Base-by-base conservation (phyloP, 768 basidiomycete species). In the Pilatotrama ljubarskyi region DNA sequence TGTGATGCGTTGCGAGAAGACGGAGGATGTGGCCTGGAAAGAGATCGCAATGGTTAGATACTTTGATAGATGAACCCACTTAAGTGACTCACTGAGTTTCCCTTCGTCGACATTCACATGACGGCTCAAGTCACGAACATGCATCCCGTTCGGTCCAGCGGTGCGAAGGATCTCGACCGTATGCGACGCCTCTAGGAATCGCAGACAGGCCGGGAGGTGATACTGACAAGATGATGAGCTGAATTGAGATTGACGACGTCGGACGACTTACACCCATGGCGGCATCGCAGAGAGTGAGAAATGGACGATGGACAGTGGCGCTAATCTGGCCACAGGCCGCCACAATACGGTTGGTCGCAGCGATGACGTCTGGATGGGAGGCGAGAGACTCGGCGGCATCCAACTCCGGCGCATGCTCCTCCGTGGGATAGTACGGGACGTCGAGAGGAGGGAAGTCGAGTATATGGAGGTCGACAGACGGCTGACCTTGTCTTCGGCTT, bases 1-100 rank as follows among this genome's bases (percentile, higher is more conserved):
- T 82, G 69, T 92, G 90, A 68, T 91, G 88, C 0, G 90, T 90
- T 11, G 90, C 89, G 44, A 93, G 80, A 22, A 91, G 77, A 43
- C 91, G 86, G 40, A 93, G 80, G 35, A 83, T 80, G 66, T 91
- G 91, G 4, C 84, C 90, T 91, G 29, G 10, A 14, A 14, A 5
- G 35, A 6, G 29, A 14, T 7, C 11, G 35, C 25, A 46, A 32
- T 32, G n/a, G 13, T 37, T 5, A 44, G 18, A 29, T 11, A 8
- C 17, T 3, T 24, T 22, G 22, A 14, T 32, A 20, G 40, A 10
- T 29, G 51, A 24, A 26, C 14, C 42, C 20, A 47, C 15, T 42
- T 63, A 20, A 52, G 26, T 68, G 15, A 52, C 74, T 38, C 40
- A 85, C 86, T 83, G 38, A 88, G 76, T 72, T 84, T 86, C 42